These are phyloP conservation scores for Zopfia rhizophila DNA, from an alignment of 2,329 filamentous ascomycete species.

Conservation along the genomic window DNA sequence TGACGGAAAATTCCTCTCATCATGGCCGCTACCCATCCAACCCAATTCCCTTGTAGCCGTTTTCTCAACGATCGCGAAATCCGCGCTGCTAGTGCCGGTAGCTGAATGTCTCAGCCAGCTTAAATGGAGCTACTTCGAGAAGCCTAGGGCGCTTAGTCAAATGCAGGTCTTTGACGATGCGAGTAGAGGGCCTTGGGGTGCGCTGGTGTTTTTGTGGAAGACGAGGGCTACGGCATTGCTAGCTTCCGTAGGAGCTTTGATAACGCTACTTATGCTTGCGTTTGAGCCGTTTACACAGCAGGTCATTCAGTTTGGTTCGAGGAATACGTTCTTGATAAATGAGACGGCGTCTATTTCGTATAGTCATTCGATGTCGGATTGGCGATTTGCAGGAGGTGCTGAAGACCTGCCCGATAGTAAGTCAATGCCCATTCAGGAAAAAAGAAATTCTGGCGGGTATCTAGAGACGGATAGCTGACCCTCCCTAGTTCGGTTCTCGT, in stretches of 20 bases:
- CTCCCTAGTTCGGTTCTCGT: no score
- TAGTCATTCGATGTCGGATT: no score
- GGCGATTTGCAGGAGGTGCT: no score
- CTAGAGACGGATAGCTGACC: no score
- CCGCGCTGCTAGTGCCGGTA: conserved; percentile 32
- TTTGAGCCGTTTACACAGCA: conserved; percentile 44
- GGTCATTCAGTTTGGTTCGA: conserved; percentile 15
- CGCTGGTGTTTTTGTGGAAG: conserved; percentile 32
- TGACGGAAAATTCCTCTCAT: conserved; percentile 10
- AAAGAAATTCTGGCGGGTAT: no score
- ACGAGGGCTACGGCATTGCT: conserved; percentile 19
- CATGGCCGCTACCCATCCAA: conserved; percentile 18
- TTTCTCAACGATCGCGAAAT: conserved; percentile 37
- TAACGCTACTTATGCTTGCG: conserved; percentile 34
- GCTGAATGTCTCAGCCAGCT: conserved; percentile 42
- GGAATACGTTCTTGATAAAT: neutral
- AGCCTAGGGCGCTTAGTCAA: conserved; percentile 26
- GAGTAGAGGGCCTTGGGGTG: conserved; percentile 40
- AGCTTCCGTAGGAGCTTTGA: conserved; percentile 29
- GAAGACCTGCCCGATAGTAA: no score
- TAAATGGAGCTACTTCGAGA: conserved; percentile 37
- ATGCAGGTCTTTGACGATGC: conserved; percentile 40
- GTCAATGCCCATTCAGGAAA: no score
- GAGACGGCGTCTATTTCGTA: no score
- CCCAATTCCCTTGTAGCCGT: conserved; percentile 29